These are phyloP conservation scores for Jaapia argillacea DNA, from an alignment of 768 basidiomycete species.

Conservation along the genomic window DNA sequence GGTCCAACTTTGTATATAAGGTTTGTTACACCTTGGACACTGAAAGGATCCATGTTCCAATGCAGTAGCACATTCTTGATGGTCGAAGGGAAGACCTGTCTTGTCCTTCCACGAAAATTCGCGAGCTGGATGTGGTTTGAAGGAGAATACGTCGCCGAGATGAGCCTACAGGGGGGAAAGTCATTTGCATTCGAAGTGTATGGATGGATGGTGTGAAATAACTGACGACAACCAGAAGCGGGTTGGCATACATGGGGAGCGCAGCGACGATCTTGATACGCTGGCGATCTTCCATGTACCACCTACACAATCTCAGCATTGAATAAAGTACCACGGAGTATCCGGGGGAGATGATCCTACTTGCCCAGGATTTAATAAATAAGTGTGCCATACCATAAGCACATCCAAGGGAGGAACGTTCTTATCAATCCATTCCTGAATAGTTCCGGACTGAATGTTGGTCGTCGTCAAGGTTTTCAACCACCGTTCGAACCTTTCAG, in stretches of 20 bases:
- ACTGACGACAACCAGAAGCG: conserved; percentile 1
- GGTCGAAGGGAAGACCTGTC: conserved; percentile 20
- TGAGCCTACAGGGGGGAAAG: no score
- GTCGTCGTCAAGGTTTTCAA: no score
- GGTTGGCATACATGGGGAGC: background rate
- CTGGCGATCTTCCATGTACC: conserved; percentile 14
- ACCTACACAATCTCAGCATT: conserved; percentile 8
- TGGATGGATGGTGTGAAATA: no score
- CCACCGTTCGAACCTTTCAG: conserved; percentile 27
- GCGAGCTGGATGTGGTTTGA: no score
- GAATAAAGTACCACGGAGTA: background rate
- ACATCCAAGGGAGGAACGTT: conserved; percentile 32
- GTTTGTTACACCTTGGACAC: conserved; percentile 25
- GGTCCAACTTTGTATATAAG: background rate
- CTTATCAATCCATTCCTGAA: no score
- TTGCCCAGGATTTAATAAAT: conserved; percentile 27
- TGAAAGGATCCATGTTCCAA: conserved; percentile 17
- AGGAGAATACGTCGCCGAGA: no score
- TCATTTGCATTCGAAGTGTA: no score
- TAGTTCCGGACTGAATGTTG: conserved; percentile 13
- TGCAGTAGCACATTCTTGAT: conserved; percentile 21
- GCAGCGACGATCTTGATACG: background rate
- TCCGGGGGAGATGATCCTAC: background rate
- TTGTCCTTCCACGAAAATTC: no score
- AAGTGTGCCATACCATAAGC: conserved; percentile 33